Conservation (phyloP, 805 yeast species). For the Monosporozyma servazzii region DNA sequence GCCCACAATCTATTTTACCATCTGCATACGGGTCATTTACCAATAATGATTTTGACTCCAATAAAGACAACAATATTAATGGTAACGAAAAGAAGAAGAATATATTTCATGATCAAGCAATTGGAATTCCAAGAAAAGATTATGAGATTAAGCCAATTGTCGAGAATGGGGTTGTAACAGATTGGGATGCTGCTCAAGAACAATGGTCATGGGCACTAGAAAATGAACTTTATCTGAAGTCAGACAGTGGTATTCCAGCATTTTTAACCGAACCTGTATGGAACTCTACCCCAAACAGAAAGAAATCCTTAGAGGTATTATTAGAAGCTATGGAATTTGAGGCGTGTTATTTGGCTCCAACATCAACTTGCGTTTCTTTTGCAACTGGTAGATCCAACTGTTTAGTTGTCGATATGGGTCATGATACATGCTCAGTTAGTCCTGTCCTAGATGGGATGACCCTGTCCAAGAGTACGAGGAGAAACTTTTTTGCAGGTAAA, state of each 20-base stretch:
- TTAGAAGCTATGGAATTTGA: slow-evolving; percentile 65
- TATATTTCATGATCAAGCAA: slow-evolving; percentile 33
- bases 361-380: slow-evolving; percentile 83
- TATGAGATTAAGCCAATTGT: slow-evolving; percentile 49
- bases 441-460: slow-evolving; percentile 81
- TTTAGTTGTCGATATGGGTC: slow-evolving; percentile 79
- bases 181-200: slow-evolving; percentile 80
- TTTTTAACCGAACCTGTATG: slow-evolving; percentile 82
- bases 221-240: slow-evolving; percentile 40
- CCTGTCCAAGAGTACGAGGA: slow-evolving; percentile 55
- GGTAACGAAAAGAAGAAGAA: slow-evolving; percentile 13
- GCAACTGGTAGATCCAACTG: slow-evolving; percentile 85
- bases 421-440: slow-evolving; percentile 64
- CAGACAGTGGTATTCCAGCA: slow-evolving; percentile 42
- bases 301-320: slow-evolving; percentile 59
- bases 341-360: slow-evolving; percentile 70
- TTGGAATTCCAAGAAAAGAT: slow-evolving; percentile 43
- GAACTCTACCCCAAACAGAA: slow-evolving; percentile 61
- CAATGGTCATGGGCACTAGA: slow-evolving; percentile 61
- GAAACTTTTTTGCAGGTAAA: slow-evolving; percentile 66
- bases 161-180: slow-evolving; percentile 52
- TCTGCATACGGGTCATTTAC: slow-evolving; percentile 45
- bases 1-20: slow-evolving; percentile 68
- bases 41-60: slow-evolving; percentile 15
- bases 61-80: slow-evolving; percentile 2